Evolutionary conservation across 2,329 filamentous ascomycete species (phyloP), one percentile per base, ranked within the genome.

Genomic region (Epicoccum sorghinum): DNA sequence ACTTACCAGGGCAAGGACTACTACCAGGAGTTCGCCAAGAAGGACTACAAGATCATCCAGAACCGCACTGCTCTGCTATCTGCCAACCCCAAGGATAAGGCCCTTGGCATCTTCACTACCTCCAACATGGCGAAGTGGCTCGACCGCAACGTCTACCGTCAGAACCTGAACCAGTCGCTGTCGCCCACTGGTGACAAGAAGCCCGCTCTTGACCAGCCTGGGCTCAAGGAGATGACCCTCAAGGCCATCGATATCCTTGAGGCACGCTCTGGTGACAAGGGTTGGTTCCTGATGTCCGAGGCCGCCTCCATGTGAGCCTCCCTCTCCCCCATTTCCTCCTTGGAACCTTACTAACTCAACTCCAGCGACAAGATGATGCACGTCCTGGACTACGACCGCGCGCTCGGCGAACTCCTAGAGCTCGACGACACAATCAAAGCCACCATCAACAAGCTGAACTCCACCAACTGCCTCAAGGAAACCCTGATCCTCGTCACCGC

Each of bases 211-310:
- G 90, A 95, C 68, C 85, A 93, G 25, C 91, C 91, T 0, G 91
- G 91, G 4, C 85, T 95, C 45, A 93, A 91, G 77, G 89, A 95
- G 39, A 96, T 96, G 91, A 93, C 91, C 0, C 80, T 93, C 64
- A 96, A 96, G 79, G 90, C 90, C 23, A 83, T 95, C 44, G 89
- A 93, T 55, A 86, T 93, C 47, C 83, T 95, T n/a, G 78, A 88
- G 72, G 80, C 80, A 35, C 78, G 79, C 54, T 85, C 86, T 25
- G 82, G 83, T 30, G 82, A 88, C 53, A 83, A 89, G 55, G 91
- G 91, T 5, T 96, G 89, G 83, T 91, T 95, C 81, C 82, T 96
- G 68, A 95, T 96, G 90, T 86, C 87, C 10, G 91, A 96, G 75
- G 91, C 88, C 24, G 91, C 91, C 13, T 90, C 86, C 2, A 89